These are phyloP conservation scores for Cladosporium sp. DNA, from an alignment of 2,329 filamentous ascomycete species.

Conservation along the genomic window DNA sequence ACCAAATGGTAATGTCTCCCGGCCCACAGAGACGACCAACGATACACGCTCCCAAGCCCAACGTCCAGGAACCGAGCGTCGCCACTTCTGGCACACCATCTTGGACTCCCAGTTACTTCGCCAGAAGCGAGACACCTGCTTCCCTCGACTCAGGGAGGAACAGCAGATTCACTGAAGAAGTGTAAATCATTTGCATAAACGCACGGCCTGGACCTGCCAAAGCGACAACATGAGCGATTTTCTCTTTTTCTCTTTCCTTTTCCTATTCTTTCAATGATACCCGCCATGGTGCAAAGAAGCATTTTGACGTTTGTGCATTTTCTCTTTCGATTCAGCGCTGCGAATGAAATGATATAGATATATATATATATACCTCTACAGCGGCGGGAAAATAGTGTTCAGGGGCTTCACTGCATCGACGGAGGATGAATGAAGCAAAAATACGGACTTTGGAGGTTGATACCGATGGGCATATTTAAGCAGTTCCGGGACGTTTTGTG, in stretches of 20 bases:
- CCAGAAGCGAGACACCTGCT: constrained; percentile 27
- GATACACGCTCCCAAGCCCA: constrained; percentile 35
- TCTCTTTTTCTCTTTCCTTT: constrained; percentile 7
- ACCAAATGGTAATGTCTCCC: constrained; percentile 34
- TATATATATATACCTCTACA: neutral
- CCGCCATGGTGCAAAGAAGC: constrained; percentile 5
- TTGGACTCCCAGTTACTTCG: constrained; percentile 22
- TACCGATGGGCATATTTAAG: constrained; percentile 2
- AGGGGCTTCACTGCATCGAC: neutral
- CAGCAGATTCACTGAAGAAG: constrained; percentile 33
- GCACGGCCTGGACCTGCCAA: neutral
- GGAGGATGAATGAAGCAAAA: neutral
- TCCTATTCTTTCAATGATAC: constrained; percentile 15
- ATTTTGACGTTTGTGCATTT: constrained; percentile 5
- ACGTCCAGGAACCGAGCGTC: constrained; percentile 25
- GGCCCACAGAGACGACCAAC: constrained; percentile 37
- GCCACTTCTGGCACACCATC: constrained; percentile 19
- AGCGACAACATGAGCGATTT: constrained; percentile 6
- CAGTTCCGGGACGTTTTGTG: neutral
- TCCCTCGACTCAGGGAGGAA: constrained; percentile 26
- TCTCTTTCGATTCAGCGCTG: neutral
- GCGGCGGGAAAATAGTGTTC: neutral
- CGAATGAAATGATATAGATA: neutral
- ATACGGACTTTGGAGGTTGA: neutral
- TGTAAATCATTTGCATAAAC: constrained; percentile 21